Evolutionary conservation across 768 basidiomycete species (phyloP), one percentile per base, ranked within the genome.

Genomic region (Pisolithus albus): DNA sequence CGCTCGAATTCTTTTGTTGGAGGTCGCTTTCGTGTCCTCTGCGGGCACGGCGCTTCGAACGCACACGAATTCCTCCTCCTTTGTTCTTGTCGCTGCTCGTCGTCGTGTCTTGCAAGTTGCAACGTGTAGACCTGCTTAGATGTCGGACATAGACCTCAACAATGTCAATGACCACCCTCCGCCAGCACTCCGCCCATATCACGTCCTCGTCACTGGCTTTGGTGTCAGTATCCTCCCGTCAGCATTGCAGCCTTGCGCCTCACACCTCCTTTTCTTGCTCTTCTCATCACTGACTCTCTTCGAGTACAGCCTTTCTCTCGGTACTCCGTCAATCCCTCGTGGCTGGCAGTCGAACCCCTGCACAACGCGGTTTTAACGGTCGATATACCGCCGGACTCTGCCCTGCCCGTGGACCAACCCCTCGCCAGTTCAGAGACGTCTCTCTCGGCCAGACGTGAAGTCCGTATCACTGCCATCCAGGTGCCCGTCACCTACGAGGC

Each of bases 311-410:
- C 83, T 24, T 83, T 81, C 63, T 65, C 72, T 47, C 75, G 78
- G 18, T 78, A 77, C 58, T 59, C 69, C 47, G 73, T 74, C 50
- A 87, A 87, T 59, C 85, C 86, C 2, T 86, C 85, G 19, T 87
- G 86, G 85, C 72, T 83, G 7, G 84, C 84, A 32, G 83, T 82
- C 10, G 70, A 77, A 54, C 73, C 80, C 9, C 71, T 88, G 19
- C 81, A 85, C 59, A 79, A 86, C 62, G 68, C 71, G 39, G 58
- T 78, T 52, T 66, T 85, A 8, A 67, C 63, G 23, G 66, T 73
- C 24, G 73, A 79, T 56, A 59, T 68, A 8, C 58, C 68, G 23
- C 53, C 59, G 28, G 64, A 61, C 26, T 56, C 66, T 32, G 54
- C 51, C 11, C 24, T 32, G 40, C 43, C 63, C 24, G 65, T 64